Base-by-base conservation (phyloP, 345 rosid genomes). In the Brassica rapa region DNA sequence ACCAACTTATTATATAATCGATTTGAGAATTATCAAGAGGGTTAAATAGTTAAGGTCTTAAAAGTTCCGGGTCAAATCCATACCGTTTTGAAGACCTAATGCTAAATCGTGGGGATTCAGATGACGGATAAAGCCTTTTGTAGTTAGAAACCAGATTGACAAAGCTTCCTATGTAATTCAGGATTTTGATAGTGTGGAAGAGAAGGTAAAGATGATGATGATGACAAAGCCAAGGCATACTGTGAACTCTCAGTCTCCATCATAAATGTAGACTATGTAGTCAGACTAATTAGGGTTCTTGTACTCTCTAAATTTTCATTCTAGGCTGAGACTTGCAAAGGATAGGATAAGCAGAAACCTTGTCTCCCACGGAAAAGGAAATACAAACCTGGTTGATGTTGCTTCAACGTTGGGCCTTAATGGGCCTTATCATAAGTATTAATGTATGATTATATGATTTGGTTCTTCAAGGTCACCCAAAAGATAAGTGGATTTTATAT, bases 11-110 rank as follows among this genome's bases (percentile, higher is more conserved):
- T 25, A 27, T 27, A 27, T 27, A 27, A 27, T 27, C 30, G 30
- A 27, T 27, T 27, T 27, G 30, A 27, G 30, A 27, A 27, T 27
- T 27, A 27, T 27, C 30, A 27, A 27, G 30, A 16, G 24, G 59
- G 37, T 33, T 7, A 33, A 33, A 33, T 15, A 43, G 14, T 8
- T 10, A 70, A 29, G 63, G 6, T 73, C n/a, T 23, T 37, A 29
- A 4, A 32, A 46, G 27, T 56, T 56, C 51, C 4, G 25, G 55
- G 62, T 8, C n/a, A 33, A 55, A 55, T 55, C 10, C 24, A 19
- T 74, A 88, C 90, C 88, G 69, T 80, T 80, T 69, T 51, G 81
- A 0, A 85, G 86, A 78, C 76, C 84, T 69, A 86, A 59, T 63
- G 75, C 66, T 21, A 85, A 80, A 37, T 84, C 88, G 7, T 80